Evolutionary conservation across 768 basidiomycete species (phyloP).

Genomic region (Tephrocybe sp.): DNA sequence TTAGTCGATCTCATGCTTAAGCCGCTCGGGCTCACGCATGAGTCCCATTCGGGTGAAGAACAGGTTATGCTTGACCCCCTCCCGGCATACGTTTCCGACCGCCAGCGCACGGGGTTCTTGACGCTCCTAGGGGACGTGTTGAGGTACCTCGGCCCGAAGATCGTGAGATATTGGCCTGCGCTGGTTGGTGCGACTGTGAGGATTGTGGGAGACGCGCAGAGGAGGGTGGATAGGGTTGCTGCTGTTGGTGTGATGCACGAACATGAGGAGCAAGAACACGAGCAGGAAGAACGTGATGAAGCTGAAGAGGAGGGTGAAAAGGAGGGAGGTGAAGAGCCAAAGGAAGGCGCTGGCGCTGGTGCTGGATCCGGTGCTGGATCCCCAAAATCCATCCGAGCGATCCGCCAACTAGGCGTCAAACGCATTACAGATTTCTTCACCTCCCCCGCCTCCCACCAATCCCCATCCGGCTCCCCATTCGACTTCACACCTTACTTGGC

Average conservation of each 20-base stretch:
- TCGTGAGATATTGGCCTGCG: conserved; percentile 69
- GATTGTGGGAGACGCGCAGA: conserved; percentile 65
- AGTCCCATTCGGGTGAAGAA: conserved; percentile 24
- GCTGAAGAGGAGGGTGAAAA: not conserved
- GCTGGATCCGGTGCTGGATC: conserved; percentile 30
- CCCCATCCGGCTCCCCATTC: conserved; percentile 34
- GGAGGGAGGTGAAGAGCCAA: conserved; percentile 31
- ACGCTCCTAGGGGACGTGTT: conserved; percentile 82
- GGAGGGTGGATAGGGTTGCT: conserved; percentile 35
- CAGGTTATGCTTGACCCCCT: conserved; percentile 25
- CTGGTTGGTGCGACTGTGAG: conserved; percentile 69
- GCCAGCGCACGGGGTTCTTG: conserved; percentile 83
- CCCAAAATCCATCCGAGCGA: conserved; percentile 48
- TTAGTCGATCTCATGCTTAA: conserved; percentile 87
- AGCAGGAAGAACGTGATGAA: no score
- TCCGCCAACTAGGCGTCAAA: conserved; percentile 83
- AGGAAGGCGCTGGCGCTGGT: conserved; percentile 22
- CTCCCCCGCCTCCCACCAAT: conserved; percentile 37
- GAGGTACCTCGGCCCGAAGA: conserved; percentile 73
- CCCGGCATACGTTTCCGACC: conserved; percentile 38
- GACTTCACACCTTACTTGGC: conserved; percentile 73
- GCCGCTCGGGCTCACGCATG: conserved; percentile 42
- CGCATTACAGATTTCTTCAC: conserved; percentile 88
- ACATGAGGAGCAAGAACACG: conserved; percentile 25
- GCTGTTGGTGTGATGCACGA: no score